A percentile compares a stretch with the other conserved stretches of the same genome.
These are phyloP conservation scores for Exophiala aquamarina DNA, from an alignment of 2,329 filamentous ascomycete genomes.

Conservation along the genomic window DNA sequence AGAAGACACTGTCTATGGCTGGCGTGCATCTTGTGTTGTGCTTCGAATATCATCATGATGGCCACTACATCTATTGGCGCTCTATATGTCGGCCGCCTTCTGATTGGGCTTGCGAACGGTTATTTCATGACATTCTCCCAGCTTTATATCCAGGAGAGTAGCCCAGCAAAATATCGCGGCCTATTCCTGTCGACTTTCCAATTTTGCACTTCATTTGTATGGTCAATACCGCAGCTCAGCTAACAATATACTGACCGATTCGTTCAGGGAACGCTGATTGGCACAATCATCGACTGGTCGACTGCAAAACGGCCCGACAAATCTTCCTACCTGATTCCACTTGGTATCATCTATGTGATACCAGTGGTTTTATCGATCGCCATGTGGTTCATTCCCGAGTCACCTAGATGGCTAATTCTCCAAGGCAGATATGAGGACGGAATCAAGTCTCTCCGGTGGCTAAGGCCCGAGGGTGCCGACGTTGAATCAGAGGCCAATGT, in stretches of 20 bases:
- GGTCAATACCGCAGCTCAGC: background rate
- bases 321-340: conserved; percentile 38
- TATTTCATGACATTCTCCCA: conserved; percentile 58
- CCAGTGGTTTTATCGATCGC: conserved; percentile 29
- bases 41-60: conserved; percentile 60
- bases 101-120: conserved; percentile 58
- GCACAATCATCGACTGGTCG: conserved; percentile 50
- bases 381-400: conserved; percentile 34
- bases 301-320: conserved; percentile 36
- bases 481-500: conserved; percentile 35
- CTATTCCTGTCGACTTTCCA: conserved; percentile 49
- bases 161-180: conserved; percentile 19
- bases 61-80: conserved; percentile 49
- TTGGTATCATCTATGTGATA: conserved; percentile 33
- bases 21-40: conserved; percentile 50
- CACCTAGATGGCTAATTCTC: conserved; percentile 33
- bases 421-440: conserved; percentile 33
- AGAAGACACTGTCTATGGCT: conserved; percentile 42
- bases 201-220: conserved; percentile 45
- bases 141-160: conserved; percentile 45
- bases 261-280: conserved; percentile 33
- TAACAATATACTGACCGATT: background rate
- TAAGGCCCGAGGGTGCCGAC: conserved; percentile 33
- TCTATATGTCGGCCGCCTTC: conserved; percentile 54
- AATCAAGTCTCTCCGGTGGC: conserved; percentile 36